Evolutionary conservation across 805 yeast genomes (phyloP), one percentile per base, ranked within the genome.

Genomic region (Wickerhamomyces kurtzmanii): DNA sequence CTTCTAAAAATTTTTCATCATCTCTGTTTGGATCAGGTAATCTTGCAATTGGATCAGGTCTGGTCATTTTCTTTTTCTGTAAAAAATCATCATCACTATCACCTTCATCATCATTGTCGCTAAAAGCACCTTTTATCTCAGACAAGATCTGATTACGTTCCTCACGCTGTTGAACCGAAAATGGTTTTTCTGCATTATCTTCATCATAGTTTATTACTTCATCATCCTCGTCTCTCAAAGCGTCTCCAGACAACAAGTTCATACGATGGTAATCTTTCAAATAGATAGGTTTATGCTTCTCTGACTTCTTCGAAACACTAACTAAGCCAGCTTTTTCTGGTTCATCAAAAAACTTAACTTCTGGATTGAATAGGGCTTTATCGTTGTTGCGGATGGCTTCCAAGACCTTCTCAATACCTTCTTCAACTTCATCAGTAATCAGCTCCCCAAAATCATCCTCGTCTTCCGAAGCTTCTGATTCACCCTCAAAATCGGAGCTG

Each of bases 361-460:
- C 57, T n/a, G 76, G 75, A 47, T 89, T 77, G 36, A 78, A 64
- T 22, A 89, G 61, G 12, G 59, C 46, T 32, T 70, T 63, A 32
- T 91, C 89, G 29, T 83, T 75, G 3, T 62, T 61, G 44, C 71
- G 74, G 34, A 91, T 67, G 0, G 95, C 80, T 12, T 58, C 45
- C 27, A 91, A 53, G 3, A 91, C 94, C 23, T 75, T 65, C 28
- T 67, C 62, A 39, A 91, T 75, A 15, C 93, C 93, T 12, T 64
- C 53, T 37, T 91, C 96, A 8, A 91, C 83, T 28, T 81, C 86
- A 26, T 73, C 85, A 1, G 96, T 89, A 29, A 84, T 65, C 28
- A 91, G 59, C 17, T 86, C 94, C 29, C 96, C 98, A 40, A 53
- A 77, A 34, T 87, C 96, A 49, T 91, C 98, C 55, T 89, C 98